A percentile compares a stretch with the other conserved stretches of the same genome.
Evolutionary conservation across 768 basidiomycete genomes (phyloP).

Genomic region (Pluteus cervinus): DNA sequence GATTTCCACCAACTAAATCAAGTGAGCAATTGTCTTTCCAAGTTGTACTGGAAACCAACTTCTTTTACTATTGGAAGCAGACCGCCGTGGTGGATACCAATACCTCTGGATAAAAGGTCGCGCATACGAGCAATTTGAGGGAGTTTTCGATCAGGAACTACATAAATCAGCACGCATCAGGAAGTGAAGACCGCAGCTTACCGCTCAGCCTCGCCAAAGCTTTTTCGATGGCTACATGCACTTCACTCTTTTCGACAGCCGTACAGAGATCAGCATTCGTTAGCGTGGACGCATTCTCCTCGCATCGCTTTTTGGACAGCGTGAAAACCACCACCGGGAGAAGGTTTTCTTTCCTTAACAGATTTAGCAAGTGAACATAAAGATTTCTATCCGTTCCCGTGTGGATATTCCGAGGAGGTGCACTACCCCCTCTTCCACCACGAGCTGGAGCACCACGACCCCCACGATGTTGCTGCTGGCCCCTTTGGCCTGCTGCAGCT

Average conservation of each 20-base stretch:
- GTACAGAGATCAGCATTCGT: conserved; percentile 85
- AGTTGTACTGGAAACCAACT: conserved; percentile 33
- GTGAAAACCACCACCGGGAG: conserved; percentile 97
- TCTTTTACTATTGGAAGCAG: conserved; percentile 96
- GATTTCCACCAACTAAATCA: conserved; percentile 81
- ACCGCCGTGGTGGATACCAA: conserved; percentile 97
- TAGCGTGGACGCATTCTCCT: conserved; percentile 90
- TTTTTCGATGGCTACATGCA: conserved; percentile 91
- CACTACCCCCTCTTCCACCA: conserved; percentile 40
- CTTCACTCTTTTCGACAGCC: conserved; percentile 92
- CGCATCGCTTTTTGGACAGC: conserved; percentile 93
- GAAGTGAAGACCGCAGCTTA: conserved; percentile 19
- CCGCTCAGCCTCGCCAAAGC: conserved; percentile 90
- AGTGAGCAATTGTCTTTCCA: conserved; percentile 7
- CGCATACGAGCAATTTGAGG: conserved; percentile 92
- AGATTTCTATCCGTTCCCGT: conserved; percentile 80
- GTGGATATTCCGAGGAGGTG: conserved; percentile 49
- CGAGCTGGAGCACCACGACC: conserved; percentile 31
- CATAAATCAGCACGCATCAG: conserved; percentile 7
- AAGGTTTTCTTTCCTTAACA: conserved; percentile 78
- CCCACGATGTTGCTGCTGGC: conserved; percentile 42
- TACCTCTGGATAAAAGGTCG: conserved; percentile 84
- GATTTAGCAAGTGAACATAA: conserved; percentile 86
- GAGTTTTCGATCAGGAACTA: conserved; percentile 86
- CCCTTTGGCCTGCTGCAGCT: conserved; percentile 47